phyloP scores from a whole-genome alignment of 2,329 filamentous ascomycete species.

The Immersiporthe knoxdaviesiana region DNA sequence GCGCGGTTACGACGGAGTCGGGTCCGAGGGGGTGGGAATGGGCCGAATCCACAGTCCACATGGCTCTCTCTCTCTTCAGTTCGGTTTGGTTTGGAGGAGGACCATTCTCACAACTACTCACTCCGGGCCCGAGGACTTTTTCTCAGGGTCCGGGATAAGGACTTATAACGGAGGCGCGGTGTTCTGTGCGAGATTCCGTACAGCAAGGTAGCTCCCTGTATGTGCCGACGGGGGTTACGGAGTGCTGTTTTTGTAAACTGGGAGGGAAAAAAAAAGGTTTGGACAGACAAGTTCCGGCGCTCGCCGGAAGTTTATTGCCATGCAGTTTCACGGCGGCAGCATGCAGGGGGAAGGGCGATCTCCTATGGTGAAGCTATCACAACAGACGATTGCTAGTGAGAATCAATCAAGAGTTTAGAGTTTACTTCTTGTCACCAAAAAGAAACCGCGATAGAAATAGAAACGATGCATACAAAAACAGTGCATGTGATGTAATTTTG shows the following conservation, averaged over 20 bases:
- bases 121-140: background rate
- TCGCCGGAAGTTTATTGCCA: too few species aligned
- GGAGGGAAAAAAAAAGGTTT: background rate
- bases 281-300: too few species aligned
- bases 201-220: background rate
- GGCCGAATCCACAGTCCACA: conserved; percentile 6
- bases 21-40: conserved; percentile 1
- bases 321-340: too few species aligned
- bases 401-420: background rate
- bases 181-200: background rate
- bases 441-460: background rate
- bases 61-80: background rate
- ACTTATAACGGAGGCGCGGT: background rate
- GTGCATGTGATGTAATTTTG: background rate
- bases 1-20: background rate
- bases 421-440: background rate
- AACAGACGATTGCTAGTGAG: too few species aligned
- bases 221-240: background rate
- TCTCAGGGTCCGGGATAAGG: background rate
- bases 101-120: background rate
- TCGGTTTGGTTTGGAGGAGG: background rate
- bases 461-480: background rate
- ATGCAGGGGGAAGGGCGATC: too few species aligned
- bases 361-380: too few species aligned
- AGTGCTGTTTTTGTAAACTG: background rate